Conservation (phyloP, 805 yeast species). For the Maudiozyma barnettii region DNA sequence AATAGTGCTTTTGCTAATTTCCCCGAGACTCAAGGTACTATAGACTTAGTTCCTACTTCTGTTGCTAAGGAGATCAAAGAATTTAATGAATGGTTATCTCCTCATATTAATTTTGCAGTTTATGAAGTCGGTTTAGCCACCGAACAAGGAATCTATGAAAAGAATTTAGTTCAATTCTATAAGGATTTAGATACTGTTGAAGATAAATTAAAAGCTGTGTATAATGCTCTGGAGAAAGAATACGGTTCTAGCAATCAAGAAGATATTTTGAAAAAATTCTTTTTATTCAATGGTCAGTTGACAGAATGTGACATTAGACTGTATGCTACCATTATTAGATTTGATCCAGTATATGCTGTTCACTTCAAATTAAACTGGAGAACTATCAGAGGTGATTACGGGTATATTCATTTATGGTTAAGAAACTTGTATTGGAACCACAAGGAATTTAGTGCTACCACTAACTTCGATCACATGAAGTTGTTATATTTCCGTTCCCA, state of each 20-base stretch:
- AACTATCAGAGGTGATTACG: conserved; percentile 69
- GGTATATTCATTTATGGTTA: conserved; percentile 68
- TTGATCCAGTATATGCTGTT: conserved; percentile 86
- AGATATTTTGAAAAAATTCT: conserved; percentile 25
- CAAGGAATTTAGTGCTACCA: conserved; percentile 67
- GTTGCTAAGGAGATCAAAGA: conserved; percentile 55
- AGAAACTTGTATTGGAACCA: conserved; percentile 70
- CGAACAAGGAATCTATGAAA: conserved; percentile 69
- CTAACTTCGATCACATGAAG: conserved; percentile 83
- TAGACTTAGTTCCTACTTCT: conserved; percentile 48
- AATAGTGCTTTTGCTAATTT: conserved; percentile 59
- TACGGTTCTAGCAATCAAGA: conserved; percentile 21
- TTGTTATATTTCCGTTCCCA: conserved; percentile 83
- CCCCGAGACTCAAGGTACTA: conserved; percentile 23
- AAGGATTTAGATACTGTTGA: conserved; percentile 63
- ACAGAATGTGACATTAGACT: conserved; percentile 88
- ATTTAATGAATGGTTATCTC: conserved; percentile 71
- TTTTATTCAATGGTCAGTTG: conserved; percentile 49
- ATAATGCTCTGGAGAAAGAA: conserved; percentile 42
- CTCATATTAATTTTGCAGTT: conserved; percentile 82
- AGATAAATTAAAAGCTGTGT: conserved; percentile 59
- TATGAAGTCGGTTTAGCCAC: conserved; percentile 87
- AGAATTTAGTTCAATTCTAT: conserved; percentile 55
- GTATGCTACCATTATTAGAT: conserved; percentile 76
- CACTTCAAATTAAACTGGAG: conserved; percentile 87